Percentiles rank a stretch among this genome's conserved stretches.
These are phyloP conservation scores for Calonectria hongkongensis DNA, from an alignment of 2,329 filamentous ascomycete genomes.

Conservation along the genomic window DNA sequence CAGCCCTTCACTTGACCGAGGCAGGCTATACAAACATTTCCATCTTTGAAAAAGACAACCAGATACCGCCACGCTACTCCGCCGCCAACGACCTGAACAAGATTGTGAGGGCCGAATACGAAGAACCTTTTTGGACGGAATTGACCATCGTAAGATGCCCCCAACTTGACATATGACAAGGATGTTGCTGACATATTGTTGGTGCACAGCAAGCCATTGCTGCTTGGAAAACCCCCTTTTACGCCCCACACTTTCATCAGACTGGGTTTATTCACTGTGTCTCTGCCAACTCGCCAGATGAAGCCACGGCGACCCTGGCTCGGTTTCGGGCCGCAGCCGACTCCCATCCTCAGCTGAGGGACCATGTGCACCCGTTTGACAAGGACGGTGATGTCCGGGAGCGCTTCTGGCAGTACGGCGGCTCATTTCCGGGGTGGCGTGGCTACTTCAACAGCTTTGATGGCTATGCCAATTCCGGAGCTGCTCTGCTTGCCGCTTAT, in stretches of 20 bases:
- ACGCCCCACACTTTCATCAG: conserved; percentile 39
- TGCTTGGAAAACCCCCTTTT: conserved; percentile 39
- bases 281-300: conserved; percentile 35
- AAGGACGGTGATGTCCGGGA: conserved; percentile 63
- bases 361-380: conserved; percentile 62
- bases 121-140: conserved; percentile 37
- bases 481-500: conserved; percentile 70
- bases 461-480: conserved; percentile 74
- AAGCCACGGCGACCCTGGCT: conserved; percentile 19
- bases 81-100: conserved; percentile 40
- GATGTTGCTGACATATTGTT: not conserved
- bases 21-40: conserved; percentile 37
- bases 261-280: conserved; percentile 38
- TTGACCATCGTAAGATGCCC: conserved; percentile 29
- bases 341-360: conserved; percentile 62
- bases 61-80: conserved; percentile 38
- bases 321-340: conserved; percentile 63
- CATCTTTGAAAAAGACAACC: conserved; percentile 35
- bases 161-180: not conserved
- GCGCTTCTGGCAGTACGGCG: conserved; percentile 66
- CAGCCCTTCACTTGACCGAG: conserved; percentile 33
- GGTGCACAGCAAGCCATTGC: conserved; percentile 30
- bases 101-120: conserved; percentile 42
- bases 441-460: conserved; percentile 76
- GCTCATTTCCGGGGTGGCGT: conserved; percentile 68